A percentile compares a stretch with the other conserved stretches of the same genome.
Evolutionary conservation across 139 green algal genomes (phyloP).

Genomic region (Ulvella scutata): DNA sequence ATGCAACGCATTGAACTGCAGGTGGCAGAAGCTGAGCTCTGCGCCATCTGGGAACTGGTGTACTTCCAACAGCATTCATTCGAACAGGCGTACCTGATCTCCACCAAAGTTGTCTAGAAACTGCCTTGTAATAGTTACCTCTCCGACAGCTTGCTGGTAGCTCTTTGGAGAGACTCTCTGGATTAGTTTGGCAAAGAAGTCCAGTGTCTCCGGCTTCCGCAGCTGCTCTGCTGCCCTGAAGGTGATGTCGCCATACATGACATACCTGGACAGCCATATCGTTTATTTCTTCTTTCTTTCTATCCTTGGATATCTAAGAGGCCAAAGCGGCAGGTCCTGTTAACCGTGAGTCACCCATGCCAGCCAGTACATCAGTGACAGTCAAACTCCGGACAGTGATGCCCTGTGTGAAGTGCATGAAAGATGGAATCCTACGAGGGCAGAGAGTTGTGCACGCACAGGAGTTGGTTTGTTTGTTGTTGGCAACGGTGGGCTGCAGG

Average conservation of each 20-base stretch:
- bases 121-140: conserved; percentile 69
- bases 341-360: too few relatives aligned
- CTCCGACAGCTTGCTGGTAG: conserved; percentile 57
- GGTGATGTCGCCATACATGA: conserved; percentile 76
- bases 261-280: conserved; percentile 73
- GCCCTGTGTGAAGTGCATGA: too few relatives aligned
- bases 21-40: neutral
- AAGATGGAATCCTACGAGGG: too few relatives aligned
- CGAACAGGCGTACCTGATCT: conserved; percentile 55
- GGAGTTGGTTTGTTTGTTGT: too few relatives aligned
- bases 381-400: too few relatives aligned
- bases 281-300: too few relatives aligned
- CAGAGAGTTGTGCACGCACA: too few relatives aligned
- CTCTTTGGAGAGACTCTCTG: conserved; percentile 80
- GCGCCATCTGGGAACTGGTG: neutral
- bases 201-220: conserved; percentile 38
- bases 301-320: too few relatives aligned
- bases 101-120: conserved; percentile 96
- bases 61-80: neutral
- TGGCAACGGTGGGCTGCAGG: too few relatives aligned
- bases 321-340: too few relatives aligned
- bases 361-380: too few relatives aligned
- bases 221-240: conserved; percentile 52
- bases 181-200: conserved; percentile 83
- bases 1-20: too few relatives aligned